Conservation (phyloP, 257 asterid species). For the Nicotiana tabacum region DNA sequence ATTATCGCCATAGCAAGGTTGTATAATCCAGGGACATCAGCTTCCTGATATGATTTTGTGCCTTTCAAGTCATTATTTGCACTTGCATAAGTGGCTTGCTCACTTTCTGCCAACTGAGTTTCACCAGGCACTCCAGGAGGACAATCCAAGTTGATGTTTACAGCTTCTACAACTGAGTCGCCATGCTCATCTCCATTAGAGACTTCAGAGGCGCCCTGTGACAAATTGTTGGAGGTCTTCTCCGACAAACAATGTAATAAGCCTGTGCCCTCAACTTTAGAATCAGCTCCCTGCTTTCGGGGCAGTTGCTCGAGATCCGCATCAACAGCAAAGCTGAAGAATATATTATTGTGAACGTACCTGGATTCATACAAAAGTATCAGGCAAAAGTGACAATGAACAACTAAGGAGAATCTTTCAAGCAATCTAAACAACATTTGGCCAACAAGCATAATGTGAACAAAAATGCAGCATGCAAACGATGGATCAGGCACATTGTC, state of each 20-base stretch:
- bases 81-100: constrained; percentile 97
- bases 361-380: constrained; percentile 26
- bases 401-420: background rate
- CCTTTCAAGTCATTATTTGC: constrained; percentile 97
- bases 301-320: constrained; percentile 68
- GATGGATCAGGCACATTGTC: background rate
- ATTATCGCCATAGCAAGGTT: constrained; percentile 95
- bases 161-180: constrained; percentile 28
- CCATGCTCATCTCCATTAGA: constrained; percentile 30
- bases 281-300: constrained; percentile 46
- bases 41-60: constrained; percentile 97
- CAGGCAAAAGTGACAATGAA: constrained; percentile 3
- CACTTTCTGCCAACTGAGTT: constrained; percentile 81
- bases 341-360: constrained; percentile 96
- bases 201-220: constrained; percentile 27
- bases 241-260: constrained; percentile 28
- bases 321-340: constrained; percentile 94
- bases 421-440: background rate
- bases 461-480: background rate
- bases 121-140: constrained; percentile 54
- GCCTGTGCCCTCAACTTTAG: constrained; percentile 38
- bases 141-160: constrained; percentile 29
- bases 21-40: constrained; percentile 83
- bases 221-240: constrained; percentile 26
- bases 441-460: background rate